Percentiles rank a stretch among this genome's conserved stretches.
Conservation (phyloP, 352 stramenopile genomes). For the Elongisporangium anandrum region DNA sequence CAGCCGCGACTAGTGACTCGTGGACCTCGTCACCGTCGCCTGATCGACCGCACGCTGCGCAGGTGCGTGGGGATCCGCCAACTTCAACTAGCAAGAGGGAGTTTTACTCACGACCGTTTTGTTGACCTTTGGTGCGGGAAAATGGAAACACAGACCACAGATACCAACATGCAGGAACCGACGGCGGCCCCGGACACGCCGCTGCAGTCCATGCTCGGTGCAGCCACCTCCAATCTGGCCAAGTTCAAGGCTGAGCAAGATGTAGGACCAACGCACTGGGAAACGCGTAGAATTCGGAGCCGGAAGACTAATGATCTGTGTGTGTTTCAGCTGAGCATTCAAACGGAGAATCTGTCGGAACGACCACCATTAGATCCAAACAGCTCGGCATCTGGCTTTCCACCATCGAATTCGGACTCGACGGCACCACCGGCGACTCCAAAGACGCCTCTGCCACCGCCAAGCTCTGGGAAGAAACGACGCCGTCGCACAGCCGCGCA, state of each 20-base stretch:
- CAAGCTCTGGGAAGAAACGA: constrained; percentile 63
- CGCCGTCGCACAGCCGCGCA: constrained; percentile 64
- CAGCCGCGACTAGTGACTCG: background rate
- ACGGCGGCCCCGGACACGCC: background rate
- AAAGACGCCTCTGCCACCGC: constrained; percentile 27
- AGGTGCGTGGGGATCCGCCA: background rate
- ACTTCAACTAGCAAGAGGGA: background rate
- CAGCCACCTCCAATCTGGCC: constrained; percentile 18
- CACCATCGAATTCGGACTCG: constrained; percentile 8
- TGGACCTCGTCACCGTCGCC: background rate
- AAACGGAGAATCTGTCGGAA: constrained; percentile 36
- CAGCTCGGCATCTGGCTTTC: constrained; percentile 11
- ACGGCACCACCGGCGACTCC: constrained; percentile 11
- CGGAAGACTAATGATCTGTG: constrained; percentile 2
- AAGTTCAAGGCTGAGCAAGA: constrained; percentile 60
- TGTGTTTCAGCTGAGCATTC: constrained; percentile 42
- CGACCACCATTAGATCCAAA: constrained; percentile 1
- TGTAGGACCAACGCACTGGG: constrained; percentile 14
- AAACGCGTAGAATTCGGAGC: constrained; percentile 1
- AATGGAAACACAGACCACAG: background rate
- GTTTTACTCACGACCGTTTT: background rate
- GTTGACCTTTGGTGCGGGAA: background rate
- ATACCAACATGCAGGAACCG: background rate
- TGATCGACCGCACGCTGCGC: background rate
- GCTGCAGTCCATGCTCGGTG: background rate